These are phyloP conservation scores for Emergomyces orientalis DNA, from an alignment of 2,329 filamentous ascomycete species.

Conservation along the genomic window DNA sequence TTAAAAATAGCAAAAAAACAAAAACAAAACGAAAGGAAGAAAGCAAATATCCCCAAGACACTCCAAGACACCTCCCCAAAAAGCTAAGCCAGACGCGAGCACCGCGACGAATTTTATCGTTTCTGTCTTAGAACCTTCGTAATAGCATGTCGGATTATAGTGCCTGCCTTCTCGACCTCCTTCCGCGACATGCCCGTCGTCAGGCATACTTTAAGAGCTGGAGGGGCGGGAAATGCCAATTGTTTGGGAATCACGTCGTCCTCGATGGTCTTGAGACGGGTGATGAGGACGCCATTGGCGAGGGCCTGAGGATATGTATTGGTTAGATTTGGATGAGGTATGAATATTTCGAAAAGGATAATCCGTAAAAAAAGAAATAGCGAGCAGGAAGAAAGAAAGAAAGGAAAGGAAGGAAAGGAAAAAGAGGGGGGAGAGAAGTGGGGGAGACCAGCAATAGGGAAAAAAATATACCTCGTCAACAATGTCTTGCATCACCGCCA, in stretches of 20 bases:
- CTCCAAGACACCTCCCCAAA: not conserved
- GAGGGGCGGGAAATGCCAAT: slow-evolving; percentile 58
- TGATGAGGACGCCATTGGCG: slow-evolving; percentile 81
- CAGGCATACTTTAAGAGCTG: slow-evolving; percentile 84
- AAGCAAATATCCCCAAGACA: not conserved
- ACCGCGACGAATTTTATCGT: slow-evolving; percentile 11
- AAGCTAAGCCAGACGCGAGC: slow-evolving; percentile 8
- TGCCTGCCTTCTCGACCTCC: slow-evolving; percentile 89
- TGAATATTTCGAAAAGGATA: not conserved
- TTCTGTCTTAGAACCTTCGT: slow-evolving; percentile 71
- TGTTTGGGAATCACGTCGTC: slow-evolving; percentile 58
- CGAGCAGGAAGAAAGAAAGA: not conserved
- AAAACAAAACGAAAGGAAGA: not conserved
- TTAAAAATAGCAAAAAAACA: not conserved
- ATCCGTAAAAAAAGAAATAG: not conserved
- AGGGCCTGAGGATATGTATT: slow-evolving; percentile 51
- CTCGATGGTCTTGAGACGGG: slow-evolving; percentile 70
- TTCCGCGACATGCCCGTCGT: slow-evolving; percentile 83
- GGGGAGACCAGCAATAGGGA: not conserved
- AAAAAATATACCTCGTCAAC: slow-evolving; percentile 74
- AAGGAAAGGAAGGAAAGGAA: not conserved
- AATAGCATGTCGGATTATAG: slow-evolving; percentile 79
- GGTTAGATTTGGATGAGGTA: not conserved
- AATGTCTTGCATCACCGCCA: slow-evolving; percentile 74
- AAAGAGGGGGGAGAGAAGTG: not conserved